These are phyloP conservation scores for Sicyos edulis DNA, from an alignment of 306 rosid species.

Conservation along the genomic window DNA sequence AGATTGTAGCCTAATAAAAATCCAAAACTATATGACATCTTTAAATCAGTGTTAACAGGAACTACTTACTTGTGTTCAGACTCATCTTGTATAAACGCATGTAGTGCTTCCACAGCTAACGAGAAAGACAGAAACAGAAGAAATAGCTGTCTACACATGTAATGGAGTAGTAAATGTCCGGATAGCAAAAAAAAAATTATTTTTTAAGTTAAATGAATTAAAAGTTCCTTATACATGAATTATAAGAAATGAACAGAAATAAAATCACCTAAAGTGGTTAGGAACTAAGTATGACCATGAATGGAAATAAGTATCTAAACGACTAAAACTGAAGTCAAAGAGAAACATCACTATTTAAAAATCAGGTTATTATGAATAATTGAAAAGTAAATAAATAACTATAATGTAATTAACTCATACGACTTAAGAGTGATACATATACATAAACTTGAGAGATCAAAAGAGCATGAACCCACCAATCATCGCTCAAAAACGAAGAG, in stretches of 20 bases:
- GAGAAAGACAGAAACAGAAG: slow-evolving; percentile 96
- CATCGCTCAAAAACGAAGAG: too few species aligned
- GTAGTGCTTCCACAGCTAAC: slow-evolving; percentile 96
- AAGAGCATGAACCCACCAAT: too few species aligned
- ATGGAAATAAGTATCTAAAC: background rate
- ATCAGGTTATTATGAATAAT: too few species aligned
- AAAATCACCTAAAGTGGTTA: slow-evolving; percentile 9
- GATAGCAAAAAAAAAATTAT: background rate
- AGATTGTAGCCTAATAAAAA: background rate
- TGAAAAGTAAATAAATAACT: too few species aligned
- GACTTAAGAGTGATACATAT: too few species aligned
- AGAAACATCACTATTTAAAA: too few species aligned
- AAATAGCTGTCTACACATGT: slow-evolving; percentile 95
- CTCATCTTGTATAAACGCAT: slow-evolving; percentile 95
- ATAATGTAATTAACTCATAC: too few species aligned
- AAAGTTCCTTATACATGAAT: background rate
- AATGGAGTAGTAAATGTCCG: slow-evolving; percentile 48
- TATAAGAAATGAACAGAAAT: background rate
- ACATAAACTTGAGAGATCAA: too few species aligned
- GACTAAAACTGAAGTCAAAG: background rate
- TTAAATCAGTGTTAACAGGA: background rate
- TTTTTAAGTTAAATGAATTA: background rate
- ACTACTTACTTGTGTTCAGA: slow-evolving; percentile 97
- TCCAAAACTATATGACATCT: background rate
- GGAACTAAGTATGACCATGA: background rate